These are phyloP conservation scores for Quercus tomentella DNA, from an alignment of 331 rosid genomes.

Conservation along the genomic window DNA sequence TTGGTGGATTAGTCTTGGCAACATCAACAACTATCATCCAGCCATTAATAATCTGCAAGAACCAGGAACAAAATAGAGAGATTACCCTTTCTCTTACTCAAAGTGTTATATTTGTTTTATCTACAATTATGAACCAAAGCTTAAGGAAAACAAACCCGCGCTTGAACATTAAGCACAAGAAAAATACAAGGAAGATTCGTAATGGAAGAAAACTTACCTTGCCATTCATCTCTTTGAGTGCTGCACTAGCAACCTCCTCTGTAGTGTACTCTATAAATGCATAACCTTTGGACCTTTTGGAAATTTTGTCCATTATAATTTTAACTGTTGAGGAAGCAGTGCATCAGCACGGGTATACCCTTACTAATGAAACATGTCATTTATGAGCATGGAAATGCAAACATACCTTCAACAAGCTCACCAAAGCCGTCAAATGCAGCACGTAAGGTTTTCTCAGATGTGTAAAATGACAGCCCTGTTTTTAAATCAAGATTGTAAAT, in stretches of 20 bases:
- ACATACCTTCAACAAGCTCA: constrained; percentile 61
- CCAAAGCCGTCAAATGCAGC: constrained; percentile 40
- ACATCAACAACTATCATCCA: constrained; percentile 96
- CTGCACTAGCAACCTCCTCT: constrained; percentile 76
- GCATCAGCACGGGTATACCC: constrained; percentile 7
- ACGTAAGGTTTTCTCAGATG: constrained; percentile 87
- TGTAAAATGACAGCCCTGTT: constrained; percentile 86
- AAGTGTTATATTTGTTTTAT: neutral
- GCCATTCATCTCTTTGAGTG: constrained; percentile 90
- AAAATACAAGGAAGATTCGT: neutral
- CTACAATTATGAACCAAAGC: neutral
- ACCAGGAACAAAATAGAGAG: neutral
- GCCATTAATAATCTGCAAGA: constrained; percentile 63
- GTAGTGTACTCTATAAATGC: constrained; percentile 84
- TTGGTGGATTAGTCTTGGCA: constrained; percentile 57
- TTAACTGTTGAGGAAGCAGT: constrained; percentile 50
- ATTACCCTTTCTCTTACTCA: neutral
- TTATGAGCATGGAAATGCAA: neutral
- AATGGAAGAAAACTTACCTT: constrained; percentile 40
- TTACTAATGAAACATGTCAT: neutral
- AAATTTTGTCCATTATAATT: constrained; percentile 83
- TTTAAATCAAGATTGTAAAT: constrained; percentile 5
- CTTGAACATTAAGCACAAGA: neutral
- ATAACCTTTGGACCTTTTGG: constrained; percentile 93
- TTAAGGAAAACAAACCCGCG: neutral